phyloP scores from a whole-genome alignment of 345 rosid species.

The Melaleuca quinquenervia region DNA sequence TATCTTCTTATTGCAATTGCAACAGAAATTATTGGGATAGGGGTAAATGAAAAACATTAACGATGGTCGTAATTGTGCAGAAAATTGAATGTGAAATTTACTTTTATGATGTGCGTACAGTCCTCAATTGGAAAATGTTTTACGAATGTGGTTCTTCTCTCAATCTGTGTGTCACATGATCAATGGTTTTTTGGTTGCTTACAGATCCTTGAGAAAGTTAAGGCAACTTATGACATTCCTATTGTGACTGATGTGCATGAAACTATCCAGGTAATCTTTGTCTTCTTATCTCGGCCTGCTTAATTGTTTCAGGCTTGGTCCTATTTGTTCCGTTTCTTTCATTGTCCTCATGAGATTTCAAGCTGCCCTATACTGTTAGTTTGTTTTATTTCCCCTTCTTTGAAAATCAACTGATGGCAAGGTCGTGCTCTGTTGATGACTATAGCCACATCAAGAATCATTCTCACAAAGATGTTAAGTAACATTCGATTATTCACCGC shows the following conservation, averaged over 20 bases:
- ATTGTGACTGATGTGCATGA: constrained; percentile 96
- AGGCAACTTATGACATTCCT: constrained; percentile 72
- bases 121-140: neutral
- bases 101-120: neutral
- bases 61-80: neutral
- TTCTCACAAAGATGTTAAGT: neutral
- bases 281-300: neutral
- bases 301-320: neutral
- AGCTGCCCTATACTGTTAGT: neutral
- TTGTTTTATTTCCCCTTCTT: neutral
- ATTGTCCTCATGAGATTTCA: neutral
- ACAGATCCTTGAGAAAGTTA: constrained; percentile 98
- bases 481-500: neutral
- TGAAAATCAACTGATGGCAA: neutral
- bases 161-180: neutral
- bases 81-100: neutral
- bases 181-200: constrained; percentile 1
- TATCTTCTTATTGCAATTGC: neutral
- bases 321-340: neutral
- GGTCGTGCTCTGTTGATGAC: neutral
- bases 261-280: constrained; percentile 46
- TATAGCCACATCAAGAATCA: neutral
- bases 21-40: neutral
- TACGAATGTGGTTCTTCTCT: neutral
- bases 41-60: neutral